Evolutionary conservation across 768 basidiomycete genomes (phyloP), one percentile per base, ranked within the genome.

Genomic region (Suillus subalutaceus): DNA sequence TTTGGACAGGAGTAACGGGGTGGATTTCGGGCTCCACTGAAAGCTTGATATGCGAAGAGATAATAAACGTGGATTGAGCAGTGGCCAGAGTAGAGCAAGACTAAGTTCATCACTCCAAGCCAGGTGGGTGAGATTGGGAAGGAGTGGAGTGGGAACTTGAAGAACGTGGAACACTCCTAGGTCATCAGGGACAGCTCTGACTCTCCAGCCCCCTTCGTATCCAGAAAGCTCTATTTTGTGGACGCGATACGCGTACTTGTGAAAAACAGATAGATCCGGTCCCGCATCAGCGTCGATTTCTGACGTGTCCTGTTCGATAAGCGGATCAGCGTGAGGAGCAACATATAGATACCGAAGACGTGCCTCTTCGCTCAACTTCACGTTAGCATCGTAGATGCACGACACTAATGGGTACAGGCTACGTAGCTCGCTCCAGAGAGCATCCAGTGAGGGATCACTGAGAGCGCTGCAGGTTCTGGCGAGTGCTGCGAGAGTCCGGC

Each of bases 121-220:
- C 16, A 59, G 15, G 23, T 41, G 23, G 23, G 23, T 59, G 16
- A 59, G 58, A 26, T 59, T 59, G 5, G 58, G 58, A 38, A 59
- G 58, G 38, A 59, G 23, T 26, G 58, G 58, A 26, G 37, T 40
- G 38, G 57, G 57, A 59, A 59, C 23, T 40, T 26, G 38, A 40
- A 40, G 57, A 40, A 40, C 57, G 7, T 59, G 57, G 18, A 59
- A 59, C 57, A 59, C 37, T 26, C 57, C 57, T 23, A 59, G 38
- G n/a, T 59, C 30, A 26, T 37, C 62, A 53, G n/a, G 41, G 23
- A 38, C 26, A 35, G 59, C 30, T 40, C 40, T 55, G 30, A 18
- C 32, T 35, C 20, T 40, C 57, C 40, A 40, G 23, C 40, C 40
- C 6, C 52, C 52, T 53, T 32, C 52, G 16, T 56, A 15, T 40